phyloP scores from a whole-genome alignment of 208 protist genomes.

The Leptomonas seymouri region DNA sequence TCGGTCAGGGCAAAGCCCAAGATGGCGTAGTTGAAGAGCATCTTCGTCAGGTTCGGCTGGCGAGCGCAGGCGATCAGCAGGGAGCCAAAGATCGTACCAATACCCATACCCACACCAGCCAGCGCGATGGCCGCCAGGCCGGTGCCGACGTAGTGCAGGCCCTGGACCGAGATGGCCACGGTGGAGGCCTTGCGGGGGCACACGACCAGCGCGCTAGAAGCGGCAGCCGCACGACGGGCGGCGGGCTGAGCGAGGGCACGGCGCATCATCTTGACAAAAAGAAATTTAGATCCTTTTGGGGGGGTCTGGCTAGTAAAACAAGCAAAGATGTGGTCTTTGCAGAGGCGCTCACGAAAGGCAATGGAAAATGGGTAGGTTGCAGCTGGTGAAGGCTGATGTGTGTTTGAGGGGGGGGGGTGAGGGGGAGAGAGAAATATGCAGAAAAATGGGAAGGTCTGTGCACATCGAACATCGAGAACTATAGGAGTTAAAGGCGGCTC shows the following conservation, averaged over 20 bases:
- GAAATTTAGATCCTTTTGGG: too few species aligned
- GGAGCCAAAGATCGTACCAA: constrained; percentile 89
- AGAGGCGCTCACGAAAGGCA: neutral
- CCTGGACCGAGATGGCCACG: constrained; percentile 89
- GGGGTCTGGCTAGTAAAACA: too few species aligned
- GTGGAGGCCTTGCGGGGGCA: constrained; percentile 75
- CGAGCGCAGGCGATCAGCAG: constrained; percentile 88
- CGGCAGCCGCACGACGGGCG: constrained; percentile 46
- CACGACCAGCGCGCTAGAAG: constrained; percentile 47
- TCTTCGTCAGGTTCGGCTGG: constrained; percentile 91
- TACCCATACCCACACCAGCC: constrained; percentile 90
- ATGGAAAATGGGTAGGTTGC: too few species aligned
- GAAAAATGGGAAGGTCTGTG: too few species aligned
- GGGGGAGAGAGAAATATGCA: too few species aligned
- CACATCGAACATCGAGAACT: too few species aligned
- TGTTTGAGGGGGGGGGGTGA: too few species aligned
- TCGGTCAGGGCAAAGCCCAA: constrained; percentile 92
- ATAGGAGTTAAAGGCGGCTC: too few species aligned
- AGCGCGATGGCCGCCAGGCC: constrained; percentile 91
- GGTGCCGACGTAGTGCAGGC: constrained; percentile 92
- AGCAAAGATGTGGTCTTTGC: too few species aligned
- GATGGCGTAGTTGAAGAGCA: constrained; percentile 95
- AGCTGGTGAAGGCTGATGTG: too few species aligned
- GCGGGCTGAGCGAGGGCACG: constrained; percentile 56
- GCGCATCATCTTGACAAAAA: constrained; percentile 71